phyloP scores from a whole-genome alignment of 2,329 filamentous ascomycete species.

The Epichloe aotearoae region DNA sequence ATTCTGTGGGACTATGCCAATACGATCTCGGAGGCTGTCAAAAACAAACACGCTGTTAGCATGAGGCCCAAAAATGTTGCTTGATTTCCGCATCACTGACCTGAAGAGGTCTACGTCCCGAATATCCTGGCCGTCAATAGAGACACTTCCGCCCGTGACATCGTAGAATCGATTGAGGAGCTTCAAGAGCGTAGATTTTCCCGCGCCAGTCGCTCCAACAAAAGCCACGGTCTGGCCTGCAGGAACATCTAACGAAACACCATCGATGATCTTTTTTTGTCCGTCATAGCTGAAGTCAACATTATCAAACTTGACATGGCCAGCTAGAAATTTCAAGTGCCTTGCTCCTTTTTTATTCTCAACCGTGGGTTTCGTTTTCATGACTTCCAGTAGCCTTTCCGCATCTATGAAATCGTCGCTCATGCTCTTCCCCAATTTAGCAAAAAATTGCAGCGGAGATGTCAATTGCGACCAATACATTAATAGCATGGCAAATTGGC shows the following conservation, averaged over 20 bases:
- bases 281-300: conserved; percentile 48
- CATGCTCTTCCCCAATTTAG: conserved; percentile 40
- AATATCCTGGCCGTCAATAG: conserved; percentile 44
- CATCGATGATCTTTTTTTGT: conserved; percentile 42
- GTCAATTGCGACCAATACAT: conserved; percentile 66
- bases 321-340: conserved; percentile 36
- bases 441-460: conserved; percentile 57
- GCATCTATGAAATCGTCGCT: conserved; percentile 44
- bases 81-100: conserved; percentile 12
- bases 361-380: conserved; percentile 43
- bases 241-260: conserved; percentile 36
- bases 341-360: conserved; percentile 37
- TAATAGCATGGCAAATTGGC: conserved; percentile 57
- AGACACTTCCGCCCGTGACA: conserved; percentile 36
- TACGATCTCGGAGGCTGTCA: conserved; percentile 34
- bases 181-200: conserved; percentile 45
- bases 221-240: conserved; percentile 44
- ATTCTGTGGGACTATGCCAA: conserved; percentile 43
- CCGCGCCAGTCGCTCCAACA: conserved; percentile 46
- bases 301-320: conserved; percentile 39
- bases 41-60: conserved; percentile 9
- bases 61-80: neutral
- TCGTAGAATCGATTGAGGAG: conserved; percentile 49
- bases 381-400: conserved; percentile 43
- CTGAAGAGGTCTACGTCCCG: conserved; percentile 38